Conservation (phyloP, 2,329 filamentous ascomycete genomes). For the Herpotrichia juniperi region DNA sequence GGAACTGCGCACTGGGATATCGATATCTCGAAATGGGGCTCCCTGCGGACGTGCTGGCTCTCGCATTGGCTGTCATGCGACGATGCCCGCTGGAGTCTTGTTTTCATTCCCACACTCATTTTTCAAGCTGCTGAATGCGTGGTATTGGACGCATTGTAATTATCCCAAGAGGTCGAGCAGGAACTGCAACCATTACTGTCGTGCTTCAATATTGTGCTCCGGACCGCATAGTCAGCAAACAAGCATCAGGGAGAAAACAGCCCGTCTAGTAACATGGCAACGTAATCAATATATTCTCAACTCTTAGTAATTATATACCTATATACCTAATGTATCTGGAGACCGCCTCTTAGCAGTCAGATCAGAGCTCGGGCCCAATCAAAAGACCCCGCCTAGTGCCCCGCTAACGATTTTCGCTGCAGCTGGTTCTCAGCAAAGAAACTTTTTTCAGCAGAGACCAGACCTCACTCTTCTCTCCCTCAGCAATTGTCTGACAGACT, state of each 20-base stretch:
- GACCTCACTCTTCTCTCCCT: constrained; percentile 8
- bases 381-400: constrained; percentile 10
- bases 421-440: constrained; percentile 12
- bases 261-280: too few species aligned
- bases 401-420: constrained; percentile 2
- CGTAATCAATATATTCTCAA: too few species aligned
- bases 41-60: not conserved
- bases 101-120: not conserved
- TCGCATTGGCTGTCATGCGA: not conserved
- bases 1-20: not conserved
- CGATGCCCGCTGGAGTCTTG: too few species aligned
- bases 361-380: not conserved
- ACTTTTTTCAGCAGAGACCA: constrained; percentile 16
- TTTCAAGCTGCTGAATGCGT: not conserved
- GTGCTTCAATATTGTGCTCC: too few species aligned
- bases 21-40: not conserved
- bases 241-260: too few species aligned
- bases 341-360: not conserved
- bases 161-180: too few species aligned
- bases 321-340: too few species aligned
- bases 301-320: too few species aligned
- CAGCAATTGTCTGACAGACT: constrained; percentile 39
- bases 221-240: too few species aligned
- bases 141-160: not conserved
- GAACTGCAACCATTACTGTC: too few species aligned